These are phyloP conservation scores for Triticum monococcum DNA, from an alignment of 176 grass and related monocot species.

Conservation along the genomic window DNA sequence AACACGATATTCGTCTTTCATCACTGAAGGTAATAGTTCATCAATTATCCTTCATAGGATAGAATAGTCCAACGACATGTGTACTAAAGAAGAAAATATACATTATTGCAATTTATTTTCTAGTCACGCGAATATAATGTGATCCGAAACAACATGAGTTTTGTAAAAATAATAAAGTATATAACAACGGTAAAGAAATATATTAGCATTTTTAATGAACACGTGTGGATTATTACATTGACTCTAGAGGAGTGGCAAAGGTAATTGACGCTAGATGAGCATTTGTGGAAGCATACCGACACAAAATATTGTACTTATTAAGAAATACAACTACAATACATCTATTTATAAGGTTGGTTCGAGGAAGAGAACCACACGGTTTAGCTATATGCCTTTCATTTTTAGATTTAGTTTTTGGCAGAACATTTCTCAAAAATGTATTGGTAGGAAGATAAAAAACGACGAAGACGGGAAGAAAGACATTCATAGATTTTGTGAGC, in stretches of 20 bases:
- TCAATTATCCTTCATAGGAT: no score
- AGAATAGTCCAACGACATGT: no score
- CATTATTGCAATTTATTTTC: no score
- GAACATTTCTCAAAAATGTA: not conserved
- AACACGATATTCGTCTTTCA: no score
- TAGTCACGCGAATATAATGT: no score
- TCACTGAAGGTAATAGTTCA: no score
- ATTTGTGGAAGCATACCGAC: not conserved
- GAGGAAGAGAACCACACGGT: not conserved
- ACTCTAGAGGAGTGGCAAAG: not conserved
- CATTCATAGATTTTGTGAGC: not conserved
- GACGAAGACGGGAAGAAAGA: not conserved
- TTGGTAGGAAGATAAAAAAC: not conserved
- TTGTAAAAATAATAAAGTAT: no score
- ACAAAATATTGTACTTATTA: no score
- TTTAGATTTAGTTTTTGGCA: not conserved
- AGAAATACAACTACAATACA: not conserved
- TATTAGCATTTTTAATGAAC: not conserved
- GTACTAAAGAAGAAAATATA: no score
- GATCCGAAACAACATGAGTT: no score
- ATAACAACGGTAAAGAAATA: no score
- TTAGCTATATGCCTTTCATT: not conserved
- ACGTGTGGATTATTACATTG: not conserved
- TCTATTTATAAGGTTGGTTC: not conserved
- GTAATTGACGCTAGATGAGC: not conserved